Percentiles rank a stretch among this genome's conserved stretches.
phyloP scores from a whole-genome alignment of 768 basidiomycete genomes.

The Gloeopeniophorella convolvens region DNA sequence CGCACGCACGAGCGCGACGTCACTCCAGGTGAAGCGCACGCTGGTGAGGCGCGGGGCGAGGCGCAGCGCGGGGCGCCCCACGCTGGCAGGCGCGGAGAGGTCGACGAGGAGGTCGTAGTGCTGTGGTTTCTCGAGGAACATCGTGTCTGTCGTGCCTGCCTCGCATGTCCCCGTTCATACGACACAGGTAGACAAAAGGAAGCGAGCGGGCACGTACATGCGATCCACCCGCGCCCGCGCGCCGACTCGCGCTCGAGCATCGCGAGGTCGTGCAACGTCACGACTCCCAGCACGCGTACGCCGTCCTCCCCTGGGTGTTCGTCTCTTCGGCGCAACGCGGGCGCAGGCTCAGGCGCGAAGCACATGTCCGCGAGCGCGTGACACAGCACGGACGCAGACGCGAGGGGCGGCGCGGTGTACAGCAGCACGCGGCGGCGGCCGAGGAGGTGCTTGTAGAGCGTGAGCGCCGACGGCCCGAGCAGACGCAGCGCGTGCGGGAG shows the following conservation, averaged over 20 bases:
- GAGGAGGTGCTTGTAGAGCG: conserved; percentile 73
- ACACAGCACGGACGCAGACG: conserved; percentile 68
- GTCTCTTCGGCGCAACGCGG: conserved; percentile 27
- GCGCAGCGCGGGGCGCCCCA: conserved; percentile 40
- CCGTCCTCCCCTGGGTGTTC: conserved; percentile 45
- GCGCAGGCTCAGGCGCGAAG: conserved; percentile 35
- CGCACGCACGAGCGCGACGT: conserved; percentile 56
- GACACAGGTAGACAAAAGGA: background rate
- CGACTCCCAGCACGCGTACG: conserved; percentile 69
- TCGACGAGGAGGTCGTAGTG: conserved; percentile 81
- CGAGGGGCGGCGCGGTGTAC: conserved; percentile 73
- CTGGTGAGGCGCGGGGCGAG: conserved; percentile 60
- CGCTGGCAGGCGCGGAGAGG: conserved; percentile 58
- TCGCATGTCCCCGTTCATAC: background rate
- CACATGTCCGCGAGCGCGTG: conserved; percentile 57
- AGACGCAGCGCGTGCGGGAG: conserved; percentile 71
- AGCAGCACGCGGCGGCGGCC: conserved; percentile 71
- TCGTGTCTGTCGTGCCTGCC: conserved; percentile 70
- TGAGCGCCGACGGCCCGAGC: conserved; percentile 71
- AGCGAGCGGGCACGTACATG: conserved; percentile 49
- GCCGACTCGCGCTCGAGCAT: conserved; percentile 49
- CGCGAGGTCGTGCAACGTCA: conserved; percentile 69
- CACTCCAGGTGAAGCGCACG: conserved; percentile 78
- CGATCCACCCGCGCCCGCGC: conserved; percentile 72
- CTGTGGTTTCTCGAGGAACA: conserved; percentile 74